phyloP scores from a whole-genome alignment of 2,329 filamentous ascomycete genomes.

The Nemania sp. region DNA sequence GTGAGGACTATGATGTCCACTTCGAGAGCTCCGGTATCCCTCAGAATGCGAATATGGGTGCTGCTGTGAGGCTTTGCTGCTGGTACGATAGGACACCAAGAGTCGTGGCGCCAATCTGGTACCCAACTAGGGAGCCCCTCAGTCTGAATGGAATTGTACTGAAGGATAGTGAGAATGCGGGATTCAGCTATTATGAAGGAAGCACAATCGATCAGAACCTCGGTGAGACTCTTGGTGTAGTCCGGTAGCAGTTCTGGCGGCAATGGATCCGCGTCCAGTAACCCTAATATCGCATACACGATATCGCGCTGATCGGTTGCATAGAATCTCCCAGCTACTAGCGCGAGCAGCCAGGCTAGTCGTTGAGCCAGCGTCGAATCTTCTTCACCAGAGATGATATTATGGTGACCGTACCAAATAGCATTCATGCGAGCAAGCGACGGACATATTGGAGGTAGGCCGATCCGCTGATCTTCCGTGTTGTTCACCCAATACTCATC shows the following conservation, averaged over 20 bases:
- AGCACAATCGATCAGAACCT: conserved; percentile 28
- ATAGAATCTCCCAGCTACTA: conserved; percentile 22
- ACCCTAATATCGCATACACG: conserved; percentile 27
- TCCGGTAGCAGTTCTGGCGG: conserved; percentile 16
- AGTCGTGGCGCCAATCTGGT: conserved; percentile 28
- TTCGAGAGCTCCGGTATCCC: conserved; percentile 13
- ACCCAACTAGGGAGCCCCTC: conserved; percentile 33
- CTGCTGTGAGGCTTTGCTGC: background rate
- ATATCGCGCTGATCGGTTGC: conserved; percentile 31
- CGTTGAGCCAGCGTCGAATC: background rate
- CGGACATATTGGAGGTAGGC: conserved; percentile 16
- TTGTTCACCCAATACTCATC: conserved; percentile 21
- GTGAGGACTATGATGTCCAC: conserved; percentile 27
- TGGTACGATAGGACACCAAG: background rate
- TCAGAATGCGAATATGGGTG: conserved; percentile 6
- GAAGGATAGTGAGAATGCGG: conserved; percentile 24
- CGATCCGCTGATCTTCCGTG: background rate
- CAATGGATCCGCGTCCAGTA: conserved; percentile 2
- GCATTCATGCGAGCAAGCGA: background rate
- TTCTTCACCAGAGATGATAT: background rate
- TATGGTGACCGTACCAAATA: conserved; percentile 26
- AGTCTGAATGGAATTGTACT: conserved; percentile 35
- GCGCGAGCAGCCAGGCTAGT: conserved; percentile 23
- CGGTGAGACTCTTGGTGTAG: conserved; percentile 20
- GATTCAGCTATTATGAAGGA: conserved; percentile 21